Evolutionary conservation across 768 basidiomycete species (phyloP).

Genomic region (Chalciporus pseudorubinellus): DNA sequence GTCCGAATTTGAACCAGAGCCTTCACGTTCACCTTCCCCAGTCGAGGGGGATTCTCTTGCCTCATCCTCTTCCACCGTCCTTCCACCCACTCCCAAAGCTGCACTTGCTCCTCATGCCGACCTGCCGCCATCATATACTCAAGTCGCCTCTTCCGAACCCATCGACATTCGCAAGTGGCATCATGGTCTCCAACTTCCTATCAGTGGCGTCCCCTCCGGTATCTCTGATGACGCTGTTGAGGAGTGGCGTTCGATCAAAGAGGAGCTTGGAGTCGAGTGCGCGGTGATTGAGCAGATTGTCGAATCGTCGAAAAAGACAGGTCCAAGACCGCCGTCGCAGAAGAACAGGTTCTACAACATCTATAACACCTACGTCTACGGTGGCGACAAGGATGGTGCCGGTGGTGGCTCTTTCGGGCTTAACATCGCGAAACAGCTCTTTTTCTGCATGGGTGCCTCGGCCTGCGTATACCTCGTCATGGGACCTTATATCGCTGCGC

Average conservation of each 20-base stretch:
- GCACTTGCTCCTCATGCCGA: slow-evolving; percentile 39
- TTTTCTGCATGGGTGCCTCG: slow-evolving; percentile 61
- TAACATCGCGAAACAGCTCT: slow-evolving; percentile 43
- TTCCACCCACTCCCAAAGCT: slow-evolving; percentile 68
- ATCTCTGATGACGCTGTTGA: slow-evolving; percentile 66
- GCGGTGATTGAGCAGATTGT: slow-evolving; percentile 72
- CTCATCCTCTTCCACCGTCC: slow-evolving; percentile 71
- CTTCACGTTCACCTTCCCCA: slow-evolving; percentile 47
- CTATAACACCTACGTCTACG: slow-evolving; percentile 71
- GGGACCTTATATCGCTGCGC: slow-evolving; percentile 56
- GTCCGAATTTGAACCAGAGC: slow-evolving; percentile 23
- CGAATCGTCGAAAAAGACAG: slow-evolving; percentile 36
- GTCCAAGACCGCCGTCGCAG: slow-evolving; percentile 33
- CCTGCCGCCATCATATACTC: slow-evolving; percentile 72
- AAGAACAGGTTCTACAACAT: slow-evolving; percentile 76
- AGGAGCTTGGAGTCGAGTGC: slow-evolving; percentile 77
- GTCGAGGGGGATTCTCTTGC: slow-evolving; percentile 54
- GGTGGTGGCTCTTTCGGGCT: slow-evolving; percentile 29
- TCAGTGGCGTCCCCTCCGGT: slow-evolving; percentile 45
- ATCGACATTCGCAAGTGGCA: slow-evolving; percentile 73
- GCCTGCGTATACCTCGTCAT: slow-evolving; percentile 60
- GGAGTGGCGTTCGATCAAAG: slow-evolving; percentile 79
- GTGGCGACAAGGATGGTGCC: slow-evolving; percentile 38
- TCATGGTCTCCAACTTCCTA: slow-evolving; percentile 48
- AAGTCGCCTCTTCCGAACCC: slow-evolving; percentile 50